Evolutionary conservation across 148 eudicot genomes (phyloP), one percentile per base, ranked within the genome.

Genomic region (Cornus kousa): DNA sequence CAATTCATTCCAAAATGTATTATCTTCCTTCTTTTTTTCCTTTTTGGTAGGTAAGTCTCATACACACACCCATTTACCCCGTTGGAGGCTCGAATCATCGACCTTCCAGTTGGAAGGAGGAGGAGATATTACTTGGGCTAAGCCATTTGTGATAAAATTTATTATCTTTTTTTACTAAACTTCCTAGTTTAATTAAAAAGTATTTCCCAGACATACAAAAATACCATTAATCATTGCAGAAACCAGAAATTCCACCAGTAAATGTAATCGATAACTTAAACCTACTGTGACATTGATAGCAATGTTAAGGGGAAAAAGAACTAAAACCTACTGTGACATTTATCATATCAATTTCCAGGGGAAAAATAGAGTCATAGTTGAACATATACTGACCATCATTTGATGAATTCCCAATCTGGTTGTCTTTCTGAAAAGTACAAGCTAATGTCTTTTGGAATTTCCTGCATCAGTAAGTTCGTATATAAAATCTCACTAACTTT

Each of bases 391-490:
- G 20, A 88, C 90, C 87, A 81, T 77, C 50, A 77, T 89, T 82
- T 73, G 87, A 77, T 81, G 82, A 82, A 81, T 74, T 78, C 81
- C 78, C 79, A 32, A 23, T 77, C 33, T 55, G 68, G 74, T 80
- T 77, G 35, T 71, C 84, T 77, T 76, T 76, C 35, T n/a, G 60
- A 40, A 57, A 79, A 80, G 77, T 72, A 35, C 75, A 32, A 32
- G 57, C 65, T 37, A 74, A 71, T 55, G 64, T 79, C 78, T 86
- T 82, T 53, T 88, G 92, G 75, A 89, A 88, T 68, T 85, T 85
- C 88, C 98, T 92, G 92, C 89, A 86, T 70, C 72, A 67, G 46
- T 77, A 73, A 81, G 70, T 31, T 11, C 13, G 72, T n/a, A n/a
- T 55, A 10, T 16, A 57, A 57, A 20, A 13, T 8, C 0, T 57